Percentiles rank a stretch among this genome's conserved stretches.
Conservation (phyloP, 805 yeast species). For the Candida mattraensis region DNA sequence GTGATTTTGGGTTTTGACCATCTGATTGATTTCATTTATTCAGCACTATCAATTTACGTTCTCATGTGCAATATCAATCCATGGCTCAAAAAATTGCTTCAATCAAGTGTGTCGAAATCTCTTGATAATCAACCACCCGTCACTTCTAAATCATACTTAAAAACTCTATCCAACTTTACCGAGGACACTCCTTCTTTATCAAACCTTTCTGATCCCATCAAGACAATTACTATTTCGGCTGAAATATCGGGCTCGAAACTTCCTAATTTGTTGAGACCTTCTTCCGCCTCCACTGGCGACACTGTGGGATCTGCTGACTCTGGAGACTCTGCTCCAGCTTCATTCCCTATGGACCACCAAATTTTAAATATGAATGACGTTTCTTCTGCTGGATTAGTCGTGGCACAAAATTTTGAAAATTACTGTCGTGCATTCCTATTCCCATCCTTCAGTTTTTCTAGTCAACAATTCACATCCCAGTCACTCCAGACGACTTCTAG, state of each 20-base stretch:
- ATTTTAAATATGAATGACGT: slow-evolving; percentile 33
- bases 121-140: slow-evolving; percentile 19
- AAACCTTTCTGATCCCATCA: slow-evolving; percentile 2
- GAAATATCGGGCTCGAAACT: slow-evolving; percentile 20
- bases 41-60: slow-evolving; percentile 32
- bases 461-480: slow-evolving; percentile 8
- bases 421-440: slow-evolving; percentile 34
- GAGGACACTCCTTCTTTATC: neutral
- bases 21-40: slow-evolving; percentile 27
- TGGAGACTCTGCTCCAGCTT: slow-evolving; percentile 26
- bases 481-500: slow-evolving; percentile 1
- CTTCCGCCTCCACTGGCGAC: slow-evolving; percentile 8
- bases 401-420: slow-evolving; percentile 40
- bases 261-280: slow-evolving; percentile 13
- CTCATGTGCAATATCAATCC: slow-evolving; percentile 32
- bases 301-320: slow-evolving; percentile 4
- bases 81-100: slow-evolving; percentile 18
- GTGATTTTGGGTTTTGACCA: slow-evolving; percentile 28
- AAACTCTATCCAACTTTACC: too few species aligned
- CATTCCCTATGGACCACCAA: slow-evolving; percentile 34
- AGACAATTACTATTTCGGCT: slow-evolving; percentile 13
- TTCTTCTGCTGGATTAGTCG: slow-evolving; percentile 37
- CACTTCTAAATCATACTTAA: too few species aligned
- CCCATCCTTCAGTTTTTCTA: slow-evolving; percentile 19
- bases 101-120: slow-evolving; percentile 18